Evolutionary conservation across 176 grass and related monocot species (phyloP).

Genomic region (Bonia amplexicaulis): DNA sequence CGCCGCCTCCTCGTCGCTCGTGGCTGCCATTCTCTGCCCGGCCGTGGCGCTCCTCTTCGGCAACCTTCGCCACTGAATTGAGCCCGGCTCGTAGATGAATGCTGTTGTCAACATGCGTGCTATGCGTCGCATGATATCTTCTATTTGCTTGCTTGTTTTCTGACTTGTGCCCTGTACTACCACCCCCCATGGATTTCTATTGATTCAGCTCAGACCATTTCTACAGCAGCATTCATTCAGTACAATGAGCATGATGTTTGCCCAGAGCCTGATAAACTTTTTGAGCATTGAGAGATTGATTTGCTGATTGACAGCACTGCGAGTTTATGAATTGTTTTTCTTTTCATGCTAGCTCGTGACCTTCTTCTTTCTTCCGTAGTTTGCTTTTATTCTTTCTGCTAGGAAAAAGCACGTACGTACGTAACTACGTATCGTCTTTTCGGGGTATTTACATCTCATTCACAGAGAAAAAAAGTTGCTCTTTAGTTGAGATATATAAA

Average conservation of each 20-base stretch:
- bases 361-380: neutral
- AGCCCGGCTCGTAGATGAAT: neutral
- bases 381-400: neutral
- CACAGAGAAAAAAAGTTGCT: neutral
- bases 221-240: neutral
- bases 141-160: conserved; percentile 4
- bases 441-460: conserved; percentile 6
- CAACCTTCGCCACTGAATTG: conserved; percentile 55
- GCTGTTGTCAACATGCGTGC: neutral
- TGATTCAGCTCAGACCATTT: conserved; percentile 12
- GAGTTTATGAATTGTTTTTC: neutral
- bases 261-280: neutral
- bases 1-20: conserved; percentile 35
- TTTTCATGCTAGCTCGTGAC: too few relatives aligned
- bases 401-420: neutral
- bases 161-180: neutral
- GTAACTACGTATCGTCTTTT: neutral
- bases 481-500: neutral
- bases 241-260: neutral
- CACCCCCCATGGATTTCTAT: neutral
- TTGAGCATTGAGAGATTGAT: neutral
- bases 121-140: neutral
- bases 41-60: conserved; percentile 54
- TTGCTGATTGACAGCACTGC: neutral
- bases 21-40: conserved; percentile 62